Conservation (phyloP, 2,329 filamentous ascomycete species). For the Fusarium sulawesiense region DNA sequence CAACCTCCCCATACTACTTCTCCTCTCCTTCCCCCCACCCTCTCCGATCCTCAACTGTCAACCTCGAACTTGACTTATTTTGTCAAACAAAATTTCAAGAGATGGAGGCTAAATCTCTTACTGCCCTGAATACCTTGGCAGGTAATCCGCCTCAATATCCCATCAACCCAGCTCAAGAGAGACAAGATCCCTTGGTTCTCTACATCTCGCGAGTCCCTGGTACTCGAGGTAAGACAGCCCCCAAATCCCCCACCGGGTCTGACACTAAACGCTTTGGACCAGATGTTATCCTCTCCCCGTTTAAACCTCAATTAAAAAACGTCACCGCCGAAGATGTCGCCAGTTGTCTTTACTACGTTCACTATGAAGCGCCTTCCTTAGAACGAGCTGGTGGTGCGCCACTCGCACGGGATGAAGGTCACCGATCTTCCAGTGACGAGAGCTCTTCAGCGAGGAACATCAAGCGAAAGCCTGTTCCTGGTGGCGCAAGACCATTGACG, state of each 20-base stretch:
- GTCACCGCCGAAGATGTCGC: constrained; percentile 89
- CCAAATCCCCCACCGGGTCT: constrained; percentile 11
- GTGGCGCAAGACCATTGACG: constrained; percentile 45
- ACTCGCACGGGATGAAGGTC: constrained; percentile 46
- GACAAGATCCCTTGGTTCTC: constrained; percentile 78
- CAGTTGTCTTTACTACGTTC: constrained; percentile 90
- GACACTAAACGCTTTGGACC: constrained; percentile 22
- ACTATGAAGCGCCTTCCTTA: constrained; percentile 69
- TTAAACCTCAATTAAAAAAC: constrained; percentile 88
- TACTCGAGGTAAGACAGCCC: constrained; percentile 74
- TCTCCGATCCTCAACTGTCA: constrained; percentile 10
- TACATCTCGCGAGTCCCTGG: constrained; percentile 96
- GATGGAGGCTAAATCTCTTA: constrained; percentile 87
- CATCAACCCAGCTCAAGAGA: constrained; percentile 76
- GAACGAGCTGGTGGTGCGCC: constrained; percentile 54
- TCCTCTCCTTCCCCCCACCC: constrained; percentile 22
- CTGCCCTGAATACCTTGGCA: constrained; percentile 81
- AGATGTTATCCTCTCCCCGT: constrained; percentile 93
- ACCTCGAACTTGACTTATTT: constrained; percentile 3
- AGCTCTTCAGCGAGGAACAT: constrained; percentile 59
- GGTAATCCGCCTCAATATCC: constrained; percentile 89
- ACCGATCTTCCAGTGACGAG: constrained; percentile 59
- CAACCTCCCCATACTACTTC: constrained; percentile 23
- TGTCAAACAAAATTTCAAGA: constrained; percentile 15
- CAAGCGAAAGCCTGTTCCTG: constrained; percentile 64